Evolutionary conservation across 164 flowering plant genomes (phyloP), one percentile per base, ranked within the genome.

Genomic region (Paratinospora sagittata): DNA sequence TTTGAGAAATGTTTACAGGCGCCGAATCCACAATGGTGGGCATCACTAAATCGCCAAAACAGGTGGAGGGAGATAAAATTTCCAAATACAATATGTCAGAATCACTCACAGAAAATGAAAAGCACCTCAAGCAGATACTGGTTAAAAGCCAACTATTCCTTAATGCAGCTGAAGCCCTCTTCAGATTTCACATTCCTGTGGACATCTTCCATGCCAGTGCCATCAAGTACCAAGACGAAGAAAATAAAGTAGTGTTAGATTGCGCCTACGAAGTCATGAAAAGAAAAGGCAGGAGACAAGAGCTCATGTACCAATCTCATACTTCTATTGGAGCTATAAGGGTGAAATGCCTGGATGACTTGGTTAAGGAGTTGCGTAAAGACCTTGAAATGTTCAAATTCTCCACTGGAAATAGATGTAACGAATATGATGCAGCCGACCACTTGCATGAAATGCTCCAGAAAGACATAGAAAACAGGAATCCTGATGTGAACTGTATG

Each of bases 121-220:
- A 72, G 65, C 76, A 81, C n/a, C 87, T 94, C 66, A 92, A 87
- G 86, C 84, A 85, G 80, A 82, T 79, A 43, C 83, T 90, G 13
- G 60, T 85, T 13, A 78, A 67, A 72, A 87, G 89, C 68, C 90
- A 83, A 71, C 58, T 78, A 60, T 90, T 92, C 76, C 82, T 92
- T n/a, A 85, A 85, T 78, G 85, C 97, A 36, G 93, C 97, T 55
- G 95, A 88, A 75, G 95, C 97, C 39, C 88, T 91, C 65, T 92
- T 89, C 90, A 81, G 80, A 67, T 87, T 91, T 62, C 85, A 84
- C 68, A 86, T 89, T 73, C 95, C 96, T 4, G 57, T 79, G 8
- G 78, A 73, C 60, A 77, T 88, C 74, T 89, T 88, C 41, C 76
- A 82, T 52, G 78, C 74, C 24, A 72, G 77, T 49, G 80, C 76